Evolutionary conservation across 2,329 filamentous ascomycete species (phyloP).

Genomic region (Coleophoma crateriformis): DNA sequence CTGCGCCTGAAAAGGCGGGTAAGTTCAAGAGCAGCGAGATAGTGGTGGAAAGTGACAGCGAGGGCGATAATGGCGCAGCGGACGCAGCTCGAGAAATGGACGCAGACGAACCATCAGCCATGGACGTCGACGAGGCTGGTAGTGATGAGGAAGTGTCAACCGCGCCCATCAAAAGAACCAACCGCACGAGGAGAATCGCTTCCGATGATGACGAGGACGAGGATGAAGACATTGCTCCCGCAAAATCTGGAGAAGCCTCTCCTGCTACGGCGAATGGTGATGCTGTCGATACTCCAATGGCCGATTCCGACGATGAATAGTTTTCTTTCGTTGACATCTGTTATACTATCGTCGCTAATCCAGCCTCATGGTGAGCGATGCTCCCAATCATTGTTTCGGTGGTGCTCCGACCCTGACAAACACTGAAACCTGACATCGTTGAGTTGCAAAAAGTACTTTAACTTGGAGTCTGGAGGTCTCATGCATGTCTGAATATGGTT

Average conservation of each 20-base stretch:
- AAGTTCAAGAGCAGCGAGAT: slow-evolving; percentile 29
- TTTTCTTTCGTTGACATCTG: neutral
- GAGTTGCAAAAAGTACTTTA: no score
- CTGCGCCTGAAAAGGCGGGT: slow-evolving; percentile 13
- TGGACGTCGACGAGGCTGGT: slow-evolving; percentile 10
- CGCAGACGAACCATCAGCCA: slow-evolving; percentile 7
- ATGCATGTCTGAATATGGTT: no score
- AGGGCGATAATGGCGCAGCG: slow-evolving; percentile 23
- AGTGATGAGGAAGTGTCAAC: slow-evolving; percentile 20
- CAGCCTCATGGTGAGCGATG: no score
- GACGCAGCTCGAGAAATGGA: slow-evolving; percentile 22
- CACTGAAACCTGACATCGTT: no score
- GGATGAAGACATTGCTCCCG: slow-evolving; percentile 7
- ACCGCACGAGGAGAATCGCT: slow-evolving; percentile 17
- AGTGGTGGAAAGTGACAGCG: slow-evolving; percentile 27
- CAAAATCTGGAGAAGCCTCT: slow-evolving; percentile 14
- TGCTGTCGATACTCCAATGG: slow-evolving; percentile 23
- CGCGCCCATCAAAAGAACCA: slow-evolving; percentile 16
- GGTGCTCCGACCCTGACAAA: no score
- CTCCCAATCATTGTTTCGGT: no score
- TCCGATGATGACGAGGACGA: slow-evolving; percentile 26
- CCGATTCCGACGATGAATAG: slow-evolving; percentile 19
- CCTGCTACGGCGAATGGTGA: slow-evolving; percentile 20
- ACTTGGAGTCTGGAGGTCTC: no score
- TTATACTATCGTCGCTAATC: neutral